These are phyloP conservation scores for Ordospora pajunii DNA, from an alignment of 371 early-diverging fungal species.

Conservation along the genomic window DNA sequence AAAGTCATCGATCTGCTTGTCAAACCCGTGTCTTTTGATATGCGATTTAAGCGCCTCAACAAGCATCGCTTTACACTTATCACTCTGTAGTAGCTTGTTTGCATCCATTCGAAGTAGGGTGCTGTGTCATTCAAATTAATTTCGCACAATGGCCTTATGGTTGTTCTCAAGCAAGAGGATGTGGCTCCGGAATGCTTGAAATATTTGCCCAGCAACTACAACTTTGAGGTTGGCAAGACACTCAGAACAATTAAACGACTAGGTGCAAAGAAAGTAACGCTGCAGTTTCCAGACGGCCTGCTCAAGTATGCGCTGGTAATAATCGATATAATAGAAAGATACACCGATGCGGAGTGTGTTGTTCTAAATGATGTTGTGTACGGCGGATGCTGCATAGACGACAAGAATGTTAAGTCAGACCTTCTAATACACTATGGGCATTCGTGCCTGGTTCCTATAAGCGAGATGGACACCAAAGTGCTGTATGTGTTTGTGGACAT, in stretches of 20 bases:
- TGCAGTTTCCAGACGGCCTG: constrained; percentile 98
- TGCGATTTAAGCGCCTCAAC: neutral
- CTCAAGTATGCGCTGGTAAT: constrained; percentile 82
- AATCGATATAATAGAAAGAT: constrained; percentile 69
- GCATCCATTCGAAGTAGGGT: neutral
- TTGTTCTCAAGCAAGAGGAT: constrained; percentile 1
- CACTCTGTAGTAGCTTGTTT: neutral
- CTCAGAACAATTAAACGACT: constrained; percentile 76
- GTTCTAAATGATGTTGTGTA: constrained; percentile 98
- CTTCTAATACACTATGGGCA: constrained; percentile 97
- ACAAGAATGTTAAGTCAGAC: constrained; percentile 85
- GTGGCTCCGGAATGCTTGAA: neutral
- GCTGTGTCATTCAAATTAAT: neutral
- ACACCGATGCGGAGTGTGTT: constrained; percentile 70
- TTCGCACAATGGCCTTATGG: neutral
- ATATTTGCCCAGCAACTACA: constrained; percentile 82
- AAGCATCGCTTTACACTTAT: neutral
- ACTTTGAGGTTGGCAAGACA: constrained; percentile 95
- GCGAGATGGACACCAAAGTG: constrained; percentile 79
- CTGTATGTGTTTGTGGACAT: constrained; percentile 99
- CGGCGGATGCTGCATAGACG: constrained; percentile 98
- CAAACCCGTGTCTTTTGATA: neutral
- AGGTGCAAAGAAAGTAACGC: constrained; percentile 72
- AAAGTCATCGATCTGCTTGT: neutral
- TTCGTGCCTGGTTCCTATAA: constrained; percentile 90